These are phyloP conservation scores for Metschnikowia vanudenii DNA, from an alignment of 805 yeast species.

Conservation along the genomic window DNA sequence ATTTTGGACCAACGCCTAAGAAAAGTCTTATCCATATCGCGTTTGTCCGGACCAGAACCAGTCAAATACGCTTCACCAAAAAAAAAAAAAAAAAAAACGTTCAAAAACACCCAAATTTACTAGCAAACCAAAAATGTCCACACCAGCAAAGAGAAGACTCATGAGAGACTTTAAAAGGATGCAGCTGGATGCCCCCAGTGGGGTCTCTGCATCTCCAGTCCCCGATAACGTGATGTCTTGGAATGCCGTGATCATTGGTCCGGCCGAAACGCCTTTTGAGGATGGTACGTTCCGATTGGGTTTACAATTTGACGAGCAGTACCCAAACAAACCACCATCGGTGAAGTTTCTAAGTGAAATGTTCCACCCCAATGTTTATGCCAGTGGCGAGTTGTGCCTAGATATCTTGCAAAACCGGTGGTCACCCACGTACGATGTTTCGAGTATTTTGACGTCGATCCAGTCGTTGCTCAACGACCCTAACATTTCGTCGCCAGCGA, in stretches of 20 bases:
- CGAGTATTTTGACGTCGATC: constrained; percentile 88
- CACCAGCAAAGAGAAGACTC: constrained; percentile 97
- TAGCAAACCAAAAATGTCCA: constrained; percentile 78
- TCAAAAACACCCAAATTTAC: background rate
- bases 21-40: too few relatives aligned
- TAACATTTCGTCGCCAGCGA: constrained; percentile 94
- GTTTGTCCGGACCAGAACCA: too few relatives aligned
- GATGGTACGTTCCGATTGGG: constrained; percentile 92
- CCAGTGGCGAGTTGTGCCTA: constrained; percentile 90
- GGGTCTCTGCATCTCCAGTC: constrained; percentile 94
- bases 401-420: constrained; percentile 96
- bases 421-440: constrained; percentile 98
- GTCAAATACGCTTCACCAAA: background rate
- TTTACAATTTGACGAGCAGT: constrained; percentile 91
- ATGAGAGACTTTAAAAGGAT: constrained; percentile 98
- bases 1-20: too few relatives aligned
- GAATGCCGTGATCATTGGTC: constrained; percentile 98
- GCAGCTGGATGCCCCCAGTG: constrained; percentile 98
- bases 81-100: background rate
- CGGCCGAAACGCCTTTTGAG: constrained; percentile 95
- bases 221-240: constrained; percentile 97
- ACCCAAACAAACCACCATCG: constrained; percentile 94
- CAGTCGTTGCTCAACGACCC: constrained; percentile 94
- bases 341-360: constrained; percentile 89
- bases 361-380: constrained; percentile 98